A percentile compares a stretch with the other conserved stretches of the same genome.
phyloP scores from a whole-genome alignment of 2,329 filamentous ascomycete genomes.

The Chrysoporthe cubensis region DNA sequence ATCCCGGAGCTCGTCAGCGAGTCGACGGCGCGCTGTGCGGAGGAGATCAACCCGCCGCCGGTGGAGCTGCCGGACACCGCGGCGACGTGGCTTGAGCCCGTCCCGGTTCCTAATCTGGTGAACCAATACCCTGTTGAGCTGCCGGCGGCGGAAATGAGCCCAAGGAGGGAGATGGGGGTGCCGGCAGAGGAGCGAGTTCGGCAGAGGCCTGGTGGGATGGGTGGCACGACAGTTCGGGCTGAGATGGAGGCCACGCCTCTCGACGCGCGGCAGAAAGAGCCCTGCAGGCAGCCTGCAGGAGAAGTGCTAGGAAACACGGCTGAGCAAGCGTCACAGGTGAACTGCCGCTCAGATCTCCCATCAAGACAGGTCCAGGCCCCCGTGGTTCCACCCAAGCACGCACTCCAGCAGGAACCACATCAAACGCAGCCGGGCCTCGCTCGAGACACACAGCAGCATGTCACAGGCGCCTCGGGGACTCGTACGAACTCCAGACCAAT shows the following conservation, averaged over 20 bases:
- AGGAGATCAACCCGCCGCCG: slow-evolving; percentile 49
- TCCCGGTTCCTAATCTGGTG: slow-evolving; percentile 16
- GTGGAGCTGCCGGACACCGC: slow-evolving; percentile 49
- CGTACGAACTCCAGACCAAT: slow-evolving; percentile 17
- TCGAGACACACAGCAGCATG: background rate
- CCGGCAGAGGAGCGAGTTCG: slow-evolving; percentile 28
- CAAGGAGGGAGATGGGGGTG: background rate
- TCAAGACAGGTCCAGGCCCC: slow-evolving; percentile 31
- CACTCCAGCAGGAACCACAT: slow-evolving; percentile 14
- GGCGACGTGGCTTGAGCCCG: slow-evolving; percentile 37
- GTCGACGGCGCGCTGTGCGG: slow-evolving; percentile 43
- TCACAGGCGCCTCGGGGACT: slow-evolving; percentile 3
- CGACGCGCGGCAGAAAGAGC: background rate
- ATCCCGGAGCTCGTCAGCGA: slow-evolving; percentile 54
- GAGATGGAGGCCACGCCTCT: slow-evolving; percentile 22
- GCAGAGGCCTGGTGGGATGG: slow-evolving; percentile 12
- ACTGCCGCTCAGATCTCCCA: slow-evolving; percentile 32
- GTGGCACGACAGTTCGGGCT: slow-evolving; percentile 9
- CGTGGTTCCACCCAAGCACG: slow-evolving; percentile 31
- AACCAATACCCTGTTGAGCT: slow-evolving; percentile 42
- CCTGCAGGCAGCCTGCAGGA: background rate
- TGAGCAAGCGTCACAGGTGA: slow-evolving; percentile 27
- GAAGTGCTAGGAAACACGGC: slow-evolving; percentile 13
- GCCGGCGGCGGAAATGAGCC: slow-evolving; percentile 37
- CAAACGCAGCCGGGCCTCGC: background rate